Percentiles rank a stretch among this genome's conserved stretches.
Conservation (phyloP, 140 eudicot species). For the Oenanthe javanica region DNA sequence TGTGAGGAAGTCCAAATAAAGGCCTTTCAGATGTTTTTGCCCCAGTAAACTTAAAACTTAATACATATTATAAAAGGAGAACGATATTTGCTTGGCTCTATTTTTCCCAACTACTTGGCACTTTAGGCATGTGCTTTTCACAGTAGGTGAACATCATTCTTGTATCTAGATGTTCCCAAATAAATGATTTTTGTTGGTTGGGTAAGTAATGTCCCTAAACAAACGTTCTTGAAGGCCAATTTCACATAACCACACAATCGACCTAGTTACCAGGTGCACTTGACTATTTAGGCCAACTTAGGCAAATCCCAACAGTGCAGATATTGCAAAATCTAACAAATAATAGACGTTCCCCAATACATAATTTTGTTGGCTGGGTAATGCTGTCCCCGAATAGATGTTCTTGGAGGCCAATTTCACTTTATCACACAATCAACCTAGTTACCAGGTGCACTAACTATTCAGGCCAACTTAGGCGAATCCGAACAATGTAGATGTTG, state of each 20-base stretch:
- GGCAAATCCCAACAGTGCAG: background rate
- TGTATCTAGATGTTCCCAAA: background rate
- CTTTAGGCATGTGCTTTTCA: background rate
- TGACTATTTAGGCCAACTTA: background rate
- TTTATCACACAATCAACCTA: background rate
- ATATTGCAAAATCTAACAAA: background rate
- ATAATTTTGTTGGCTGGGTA: background rate
- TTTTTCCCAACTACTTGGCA: background rate
- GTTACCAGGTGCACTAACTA: background rate
- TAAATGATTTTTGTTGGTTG: background rate
- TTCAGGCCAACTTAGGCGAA: background rate
- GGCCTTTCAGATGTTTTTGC: background rate
- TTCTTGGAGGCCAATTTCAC: background rate
- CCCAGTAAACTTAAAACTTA: background rate
- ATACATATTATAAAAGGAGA: background rate
- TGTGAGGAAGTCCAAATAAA: background rate
- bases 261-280: background rate
- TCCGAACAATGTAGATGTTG: constrained; percentile 1
- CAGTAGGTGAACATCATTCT: background rate
- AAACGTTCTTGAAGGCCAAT: background rate
- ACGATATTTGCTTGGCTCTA: background rate
- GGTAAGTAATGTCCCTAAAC: background rate
- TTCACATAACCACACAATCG: background rate
- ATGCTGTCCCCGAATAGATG: background rate
- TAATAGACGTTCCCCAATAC: background rate